phyloP scores from a whole-genome alignment of 345 rosid species.

The Bruguiera parviflora region DNA sequence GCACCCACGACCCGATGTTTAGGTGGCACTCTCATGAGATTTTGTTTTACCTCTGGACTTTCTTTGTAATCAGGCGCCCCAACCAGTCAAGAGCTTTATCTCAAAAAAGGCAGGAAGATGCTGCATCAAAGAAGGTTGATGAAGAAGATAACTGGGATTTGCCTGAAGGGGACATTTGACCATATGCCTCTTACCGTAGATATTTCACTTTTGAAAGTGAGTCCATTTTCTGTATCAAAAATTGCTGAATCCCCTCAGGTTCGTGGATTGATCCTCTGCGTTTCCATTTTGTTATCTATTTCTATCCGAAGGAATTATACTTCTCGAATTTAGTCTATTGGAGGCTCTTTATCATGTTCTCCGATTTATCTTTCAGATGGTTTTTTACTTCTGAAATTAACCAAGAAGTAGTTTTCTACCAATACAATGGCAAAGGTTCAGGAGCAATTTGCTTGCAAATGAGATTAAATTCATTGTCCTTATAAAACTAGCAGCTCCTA shows the following conservation, averaged over 20 bases:
- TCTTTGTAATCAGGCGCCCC: constrained; percentile 44
- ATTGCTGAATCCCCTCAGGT: constrained; percentile 20
- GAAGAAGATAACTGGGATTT: constrained; percentile 86
- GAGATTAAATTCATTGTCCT: too few species aligned
- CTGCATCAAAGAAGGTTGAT: constrained; percentile 40
- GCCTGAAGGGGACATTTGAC: constrained; percentile 58
- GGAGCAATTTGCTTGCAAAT: too few species aligned
- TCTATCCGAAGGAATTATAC: constrained; percentile 11
- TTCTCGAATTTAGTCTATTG: not conserved
- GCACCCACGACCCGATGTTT: not conserved
- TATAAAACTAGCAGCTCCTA: too few species aligned
- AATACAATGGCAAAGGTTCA: too few species aligned
- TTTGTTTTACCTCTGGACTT: not conserved
- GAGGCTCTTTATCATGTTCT: not conserved
- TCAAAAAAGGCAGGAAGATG: constrained; percentile 36
- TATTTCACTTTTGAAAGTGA: constrained; percentile 17
- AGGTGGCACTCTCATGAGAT: not conserved
- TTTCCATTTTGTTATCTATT: constrained; percentile 10
- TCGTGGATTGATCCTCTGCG: constrained; percentile 18
- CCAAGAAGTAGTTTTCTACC: too few species aligned
- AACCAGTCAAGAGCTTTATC: constrained; percentile 28
- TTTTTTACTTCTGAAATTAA: too few species aligned
- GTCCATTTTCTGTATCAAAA: constrained; percentile 19
- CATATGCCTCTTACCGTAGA: constrained; percentile 19
- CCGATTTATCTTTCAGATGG: too few species aligned